Percentiles rank a stretch among this genome's conserved stretches.
phyloP scores from a whole-genome alignment of 1,284 basidiomycete species.

The Leccinum pachyderme region DNA sequence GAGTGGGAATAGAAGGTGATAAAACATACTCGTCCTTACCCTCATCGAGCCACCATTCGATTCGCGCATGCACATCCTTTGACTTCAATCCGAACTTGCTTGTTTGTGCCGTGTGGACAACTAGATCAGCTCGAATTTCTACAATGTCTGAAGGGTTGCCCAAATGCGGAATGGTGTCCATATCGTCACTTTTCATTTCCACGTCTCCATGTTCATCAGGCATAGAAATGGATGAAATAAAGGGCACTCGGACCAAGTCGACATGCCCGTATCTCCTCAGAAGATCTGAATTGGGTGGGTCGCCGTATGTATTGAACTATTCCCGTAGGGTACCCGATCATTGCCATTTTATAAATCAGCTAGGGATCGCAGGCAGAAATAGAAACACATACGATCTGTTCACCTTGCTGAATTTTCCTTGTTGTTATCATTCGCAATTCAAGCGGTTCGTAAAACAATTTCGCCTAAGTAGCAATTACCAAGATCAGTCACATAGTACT shows the following conservation, averaged over 20 bases:
- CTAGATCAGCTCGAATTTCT: constrained; percentile 80
- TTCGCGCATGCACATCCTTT: constrained; percentile 46
- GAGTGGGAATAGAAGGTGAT: constrained; percentile 11
- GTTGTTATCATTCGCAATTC: constrained; percentile 83
- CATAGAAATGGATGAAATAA: constrained; percentile 9
- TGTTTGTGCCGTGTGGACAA: constrained; percentile 51
- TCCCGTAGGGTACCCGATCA: neutral
- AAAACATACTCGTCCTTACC: constrained; percentile 84
- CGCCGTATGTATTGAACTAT: constrained; percentile 95
- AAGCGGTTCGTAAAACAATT: constrained; percentile 77
- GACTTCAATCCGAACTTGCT: constrained; percentile 12
- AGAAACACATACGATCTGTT: constrained; percentile 75
- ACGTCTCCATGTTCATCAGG: constrained; percentile 37
- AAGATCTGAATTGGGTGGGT: constrained; percentile 93
- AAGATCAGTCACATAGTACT: neutral
- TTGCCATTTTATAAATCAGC: neutral
- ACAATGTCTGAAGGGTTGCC: constrained; percentile 87
- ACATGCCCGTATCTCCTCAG: constrained; percentile 93
- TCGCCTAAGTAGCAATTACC: constrained; percentile 52
- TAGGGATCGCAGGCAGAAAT: neutral
- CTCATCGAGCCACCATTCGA: constrained; percentile 90
- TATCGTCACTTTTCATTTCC: constrained; percentile 10
- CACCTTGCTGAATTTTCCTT: constrained; percentile 69
- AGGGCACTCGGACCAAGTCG: constrained; percentile 64
- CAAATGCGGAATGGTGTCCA: constrained; percentile 3